These are phyloP conservation scores for Aspergillus ochraceoroseus DNA, from an alignment of 2,329 filamentous ascomycete species.

Conservation along the genomic window DNA sequence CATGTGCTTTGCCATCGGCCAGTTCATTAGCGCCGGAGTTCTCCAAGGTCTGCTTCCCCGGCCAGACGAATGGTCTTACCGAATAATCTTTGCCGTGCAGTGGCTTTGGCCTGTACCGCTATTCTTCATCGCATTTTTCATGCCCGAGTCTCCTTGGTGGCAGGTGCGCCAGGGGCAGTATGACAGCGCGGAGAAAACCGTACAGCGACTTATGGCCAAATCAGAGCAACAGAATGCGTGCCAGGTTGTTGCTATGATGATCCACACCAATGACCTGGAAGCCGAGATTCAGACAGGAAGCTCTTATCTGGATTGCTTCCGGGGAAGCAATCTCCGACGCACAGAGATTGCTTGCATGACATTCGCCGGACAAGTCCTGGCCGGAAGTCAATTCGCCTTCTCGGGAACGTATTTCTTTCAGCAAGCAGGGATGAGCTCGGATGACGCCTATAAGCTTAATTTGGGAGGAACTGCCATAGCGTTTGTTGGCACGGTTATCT, in stretches of 20 bases:
- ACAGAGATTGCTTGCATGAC: constrained; percentile 41
- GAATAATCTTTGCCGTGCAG: constrained; percentile 50
- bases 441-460: constrained; percentile 42
- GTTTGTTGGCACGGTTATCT: constrained; percentile 41
- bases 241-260: constrained; percentile 52
- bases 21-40: constrained; percentile 50
- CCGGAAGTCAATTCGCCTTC: constrained; percentile 29
- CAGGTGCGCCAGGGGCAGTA: constrained; percentile 43
- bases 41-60: constrained; percentile 39
- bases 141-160: constrained; percentile 52
- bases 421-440: constrained; percentile 47
- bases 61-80: constrained; percentile 47
- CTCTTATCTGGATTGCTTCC: constrained; percentile 31
- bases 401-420: constrained; percentile 36
- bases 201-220: constrained; percentile 37
- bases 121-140: constrained; percentile 42
- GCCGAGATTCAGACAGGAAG: constrained; percentile 16
- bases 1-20: constrained; percentile 55
- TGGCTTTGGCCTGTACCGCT: constrained; percentile 51
- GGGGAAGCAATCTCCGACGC: constrained; percentile 33
- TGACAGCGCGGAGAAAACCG: constrained; percentile 40
- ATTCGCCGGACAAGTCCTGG: constrained; percentile 34
- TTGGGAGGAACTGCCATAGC: constrained; percentile 37
- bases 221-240: constrained; percentile 36
- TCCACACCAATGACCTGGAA: constrained; percentile 50